Conservation (phyloP, 1,139 yeast species). For the Pichiaceae sp. region DNA sequence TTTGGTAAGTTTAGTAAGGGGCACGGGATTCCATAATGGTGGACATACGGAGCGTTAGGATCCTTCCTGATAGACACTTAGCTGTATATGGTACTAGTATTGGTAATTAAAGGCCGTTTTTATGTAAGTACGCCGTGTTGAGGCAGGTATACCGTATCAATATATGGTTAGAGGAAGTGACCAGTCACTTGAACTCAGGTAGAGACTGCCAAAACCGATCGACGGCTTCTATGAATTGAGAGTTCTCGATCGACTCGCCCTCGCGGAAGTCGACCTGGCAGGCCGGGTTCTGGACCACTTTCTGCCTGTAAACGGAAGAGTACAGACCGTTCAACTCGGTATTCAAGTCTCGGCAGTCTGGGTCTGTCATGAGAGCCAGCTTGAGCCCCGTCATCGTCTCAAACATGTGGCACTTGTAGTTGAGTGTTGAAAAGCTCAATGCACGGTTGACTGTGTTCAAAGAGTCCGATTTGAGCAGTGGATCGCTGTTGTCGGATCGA, state of each 20-base stretch:
- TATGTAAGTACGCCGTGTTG: no score
- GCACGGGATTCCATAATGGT: no score
- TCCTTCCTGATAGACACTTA: no score
- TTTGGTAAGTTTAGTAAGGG: no score
- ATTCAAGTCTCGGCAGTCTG: slow-evolving; percentile 51
- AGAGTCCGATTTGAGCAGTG: slow-evolving; percentile 4
- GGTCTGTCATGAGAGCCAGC: slow-evolving; percentile 68
- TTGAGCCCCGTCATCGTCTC: slow-evolving; percentile 77
- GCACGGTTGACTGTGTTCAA: slow-evolving; percentile 12
- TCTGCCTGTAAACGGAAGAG: slow-evolving; percentile 45
- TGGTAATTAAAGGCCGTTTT: no score
- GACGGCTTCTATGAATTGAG: slow-evolving; percentile 35
- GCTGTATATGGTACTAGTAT: no score
- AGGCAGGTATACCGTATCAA: no score
- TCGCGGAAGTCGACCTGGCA: slow-evolving; percentile 43
- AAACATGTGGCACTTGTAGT: slow-evolving; percentile 67
- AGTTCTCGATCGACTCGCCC: slow-evolving; percentile 34
- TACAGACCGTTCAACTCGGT: slow-evolving; percentile 60
- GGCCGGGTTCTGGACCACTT: slow-evolving; percentile 59
- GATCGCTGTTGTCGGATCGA: neutral
- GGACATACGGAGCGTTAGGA: no score
- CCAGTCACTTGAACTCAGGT: slow-evolving; percentile 15
- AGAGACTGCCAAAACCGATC: slow-evolving; percentile 28
- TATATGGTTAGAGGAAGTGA: no score
- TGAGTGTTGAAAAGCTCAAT: slow-evolving; percentile 37